Evolutionary conservation across 1,284 basidiomycete genomes (phyloP), one percentile per base, ranked within the genome.

Genomic region (Papiliotrema terrestris): DNA sequence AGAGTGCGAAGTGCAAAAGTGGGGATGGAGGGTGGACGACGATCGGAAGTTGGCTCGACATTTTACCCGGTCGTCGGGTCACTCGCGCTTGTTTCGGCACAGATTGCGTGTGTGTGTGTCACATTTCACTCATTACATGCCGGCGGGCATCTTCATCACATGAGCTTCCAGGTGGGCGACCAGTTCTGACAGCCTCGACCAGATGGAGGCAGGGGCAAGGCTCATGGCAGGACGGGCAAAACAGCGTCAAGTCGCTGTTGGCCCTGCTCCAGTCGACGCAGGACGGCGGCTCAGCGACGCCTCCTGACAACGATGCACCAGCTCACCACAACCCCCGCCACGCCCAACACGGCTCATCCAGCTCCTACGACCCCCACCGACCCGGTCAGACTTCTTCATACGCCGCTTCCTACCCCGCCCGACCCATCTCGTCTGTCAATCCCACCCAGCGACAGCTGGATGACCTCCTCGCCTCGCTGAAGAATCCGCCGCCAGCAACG

Each of bases 181-280:
- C n/a, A n/a, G n/a, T n/a, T n/a, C n/a, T n/a, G n/a, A n/a, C n/a
- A n/a, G n/a, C n/a, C n/a, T n/a, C n/a, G n/a, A n/a, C n/a, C n/a
- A n/a, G n/a, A n/a, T n/a, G n/a, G n/a, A n/a, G n/a, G n/a, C n/a
- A n/a, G n/a, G n/a, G n/a, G n/a, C n/a, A n/a, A n/a, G 17, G 22
- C 35, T 37, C 23, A 49, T 29, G 26, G 9, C 11, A 51, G 50
- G 52, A 53, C 26, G 47, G 23, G 23, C 43, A 63, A 57, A 65
- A 68, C 57, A 56, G 56, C 15, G 67, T 74, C 45, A 55, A 69
- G 49, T 68, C 66, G 17, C 62, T 74, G 1, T 61, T 74, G 5
- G 69, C 69, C 14, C 58, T 72, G 19, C 63, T 74, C 20, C 62
- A 68, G 36, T 54, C 61, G 23, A 61, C 69, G 15, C 69, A 71